Conservation (phyloP, 192 early-diverging fungal genomes). For the Globomyces pollinis-pini region DNA sequence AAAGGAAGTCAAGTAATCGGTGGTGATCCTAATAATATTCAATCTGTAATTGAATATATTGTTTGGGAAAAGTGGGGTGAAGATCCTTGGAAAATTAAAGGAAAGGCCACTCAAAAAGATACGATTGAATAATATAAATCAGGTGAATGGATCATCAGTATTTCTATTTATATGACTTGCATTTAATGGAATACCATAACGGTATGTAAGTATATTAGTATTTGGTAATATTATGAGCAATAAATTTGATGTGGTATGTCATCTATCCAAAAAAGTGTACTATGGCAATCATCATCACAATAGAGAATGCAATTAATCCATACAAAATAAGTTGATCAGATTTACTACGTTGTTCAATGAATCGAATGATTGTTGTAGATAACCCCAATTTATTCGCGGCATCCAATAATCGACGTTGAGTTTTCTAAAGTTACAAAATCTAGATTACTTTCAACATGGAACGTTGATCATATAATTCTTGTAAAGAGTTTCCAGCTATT, state of each 20-base stretch:
- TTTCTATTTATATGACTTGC: too few species aligned
- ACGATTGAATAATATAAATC: too few species aligned
- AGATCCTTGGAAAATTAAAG: background rate
- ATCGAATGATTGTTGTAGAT: conserved; percentile 37
- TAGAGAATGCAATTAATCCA: conserved; percentile 29
- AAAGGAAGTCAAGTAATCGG: background rate
- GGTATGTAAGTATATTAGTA: too few species aligned
- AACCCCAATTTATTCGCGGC: conserved; percentile 39
- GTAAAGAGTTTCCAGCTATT: conserved; percentile 30
- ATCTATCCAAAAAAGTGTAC: conserved; percentile 31
- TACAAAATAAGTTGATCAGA: conserved; percentile 36
- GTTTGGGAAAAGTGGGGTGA: background rate
- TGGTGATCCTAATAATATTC: background rate
- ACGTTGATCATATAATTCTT: conserved; percentile 43
- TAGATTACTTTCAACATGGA: conserved; percentile 35
- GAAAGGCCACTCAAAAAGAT: too few species aligned
- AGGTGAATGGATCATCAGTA: too few species aligned
- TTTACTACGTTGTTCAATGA: conserved; percentile 38
- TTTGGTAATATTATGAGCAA: too few species aligned
- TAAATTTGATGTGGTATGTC: too few species aligned
- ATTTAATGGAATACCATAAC: too few species aligned
- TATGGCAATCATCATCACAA: conserved; percentile 41
- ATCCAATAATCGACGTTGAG: conserved; percentile 39
- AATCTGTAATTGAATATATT: background rate
- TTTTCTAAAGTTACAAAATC: conserved; percentile 22